A percentile compares a stretch with the other conserved stretches of the same genome.
phyloP scores from a whole-genome alignment of 371 early-diverging fungal species.

The Circinella minor region DNA sequence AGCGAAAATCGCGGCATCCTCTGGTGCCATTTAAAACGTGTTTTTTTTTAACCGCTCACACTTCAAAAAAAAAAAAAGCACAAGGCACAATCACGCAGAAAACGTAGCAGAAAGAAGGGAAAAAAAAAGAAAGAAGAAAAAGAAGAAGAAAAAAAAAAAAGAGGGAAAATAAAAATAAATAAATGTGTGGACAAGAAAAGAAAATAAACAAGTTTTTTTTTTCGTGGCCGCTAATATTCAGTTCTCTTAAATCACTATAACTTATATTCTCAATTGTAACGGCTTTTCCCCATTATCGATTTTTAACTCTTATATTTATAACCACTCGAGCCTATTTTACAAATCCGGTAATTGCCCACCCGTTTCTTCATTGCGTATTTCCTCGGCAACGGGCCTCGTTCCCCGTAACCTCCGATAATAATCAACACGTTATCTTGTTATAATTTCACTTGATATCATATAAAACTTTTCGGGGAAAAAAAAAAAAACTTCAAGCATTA shows the following conservation, averaged over 20 bases:
- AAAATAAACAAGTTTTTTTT: slow-evolving; percentile 10
- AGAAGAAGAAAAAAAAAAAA: neutral
- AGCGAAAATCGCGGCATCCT: slow-evolving; percentile 16
- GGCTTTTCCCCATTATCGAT: slow-evolving; percentile 4
- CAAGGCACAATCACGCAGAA: neutral
- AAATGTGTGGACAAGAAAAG: neutral
- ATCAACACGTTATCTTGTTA: neutral
- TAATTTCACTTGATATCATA: too few species aligned
- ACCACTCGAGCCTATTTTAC: slow-evolving; percentile 13
- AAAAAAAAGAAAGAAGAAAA: slow-evolving; percentile 10
- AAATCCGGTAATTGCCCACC: slow-evolving; percentile 15
- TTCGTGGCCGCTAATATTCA: neutral
- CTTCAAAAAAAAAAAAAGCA: slow-evolving; percentile 3
- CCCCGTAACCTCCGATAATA: neutral
- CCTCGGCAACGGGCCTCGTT: slow-evolving; percentile 3
- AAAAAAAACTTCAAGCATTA: too few species aligned
- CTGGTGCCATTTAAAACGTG: slow-evolving; percentile 6
- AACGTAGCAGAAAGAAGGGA: neutral
- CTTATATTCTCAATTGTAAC: neutral
- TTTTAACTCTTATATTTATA: neutral
- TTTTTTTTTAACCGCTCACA: slow-evolving; percentile 1
- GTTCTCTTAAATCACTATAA: too few species aligned
- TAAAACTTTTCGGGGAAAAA: too few species aligned
- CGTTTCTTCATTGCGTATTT: neutral
- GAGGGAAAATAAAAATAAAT: slow-evolving; percentile 5